Evolutionary conservation across 352 stramenopile species (phyloP), one percentile per base, ranked within the genome.

Genomic region (Elongisporangium prolatum): DNA sequence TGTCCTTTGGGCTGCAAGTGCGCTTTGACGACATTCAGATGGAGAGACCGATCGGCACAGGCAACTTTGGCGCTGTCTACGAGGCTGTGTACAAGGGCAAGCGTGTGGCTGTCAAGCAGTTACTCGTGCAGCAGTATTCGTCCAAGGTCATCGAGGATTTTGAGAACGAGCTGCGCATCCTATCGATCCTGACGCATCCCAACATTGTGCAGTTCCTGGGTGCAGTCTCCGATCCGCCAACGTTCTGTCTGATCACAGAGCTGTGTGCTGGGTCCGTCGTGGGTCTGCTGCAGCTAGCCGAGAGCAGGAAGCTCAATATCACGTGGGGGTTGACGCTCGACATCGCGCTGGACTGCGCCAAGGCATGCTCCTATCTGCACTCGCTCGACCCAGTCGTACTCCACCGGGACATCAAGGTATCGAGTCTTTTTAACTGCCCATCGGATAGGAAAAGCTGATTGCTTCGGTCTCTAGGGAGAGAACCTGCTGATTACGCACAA

Each of bases 201-300:
- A 91, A 84, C 58, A 92, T 94, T 49, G 82, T 94, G 10, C 80
- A 89, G 61, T 94, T 94, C 56, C 72, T 92, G 18, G 83, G 82
- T 21, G 78, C 83, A 4, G 81, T 89, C 11, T 64, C 78, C n/a
- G 69, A 83, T 18, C 75, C 82, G 25, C 82, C 84, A 2, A 89
- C 83, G 49, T 73, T 91, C 48, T 91, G 82, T 61, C 69, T 91
- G 21, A 65, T 94, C 44, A 91, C 77, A 0, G 78, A 91, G 50
- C 74, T 89, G 17, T 91, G 81, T 37, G 79, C 75, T 38, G 79
- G 81, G 21, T 91, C 79, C 20, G 65, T 91, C 24, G 71, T 77
- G 9, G 79, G 89, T 25, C 22, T 91, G 18, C 74, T 91, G 20
- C 75, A 75, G n/a, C 73, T 89, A n/a, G 81, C 80, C 25, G 74